These are phyloP conservation scores for Pinus taeda DNA, from an alignment of 75 land plant species.

Conservation along the genomic window DNA sequence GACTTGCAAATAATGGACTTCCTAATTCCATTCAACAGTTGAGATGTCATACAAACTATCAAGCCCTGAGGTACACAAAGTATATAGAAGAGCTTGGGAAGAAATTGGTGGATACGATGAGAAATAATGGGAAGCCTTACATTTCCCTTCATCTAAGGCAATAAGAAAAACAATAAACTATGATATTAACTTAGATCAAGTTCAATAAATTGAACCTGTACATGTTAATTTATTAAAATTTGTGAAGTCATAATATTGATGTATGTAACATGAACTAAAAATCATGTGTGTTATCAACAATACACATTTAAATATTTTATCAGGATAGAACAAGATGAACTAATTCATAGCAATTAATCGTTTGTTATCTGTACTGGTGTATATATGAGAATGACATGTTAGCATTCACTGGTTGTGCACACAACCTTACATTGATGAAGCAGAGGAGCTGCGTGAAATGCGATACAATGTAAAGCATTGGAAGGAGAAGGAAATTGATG, in stretches of 20 bases:
- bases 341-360: not conserved
- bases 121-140: slow-evolving; percentile 33
- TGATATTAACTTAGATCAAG: no score
- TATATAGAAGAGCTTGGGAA: slow-evolving; percentile 54
- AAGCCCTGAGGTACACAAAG: slow-evolving; percentile 45
- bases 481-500: slow-evolving; percentile 91
- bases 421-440: slow-evolving; percentile 66
- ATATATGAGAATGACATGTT: slow-evolving; percentile 99
- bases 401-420: slow-evolving; percentile 91
- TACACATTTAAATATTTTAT: no score
- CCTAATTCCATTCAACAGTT: slow-evolving; percentile 54
- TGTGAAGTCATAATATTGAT: not conserved
- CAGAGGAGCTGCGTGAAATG: slow-evolving; percentile 67
- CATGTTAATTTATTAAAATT: slow-evolving; percentile 5
- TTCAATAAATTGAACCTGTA: not conserved
- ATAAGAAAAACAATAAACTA: not conserved
- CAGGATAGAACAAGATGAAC: not conserved
- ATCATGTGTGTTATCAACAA: not conserved
- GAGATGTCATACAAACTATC: slow-evolving; percentile 69
- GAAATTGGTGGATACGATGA: slow-evolving; percentile 41
- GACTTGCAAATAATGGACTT: slow-evolving; percentile 71
- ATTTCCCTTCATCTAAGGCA: slow-evolving; percentile 85
- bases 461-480: slow-evolving; percentile 67
- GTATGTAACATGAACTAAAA: not conserved
- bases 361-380: not conserved